phyloP scores from a whole-genome alignment of 768 basidiomycete species.

The Sistotremastrum niveocremeum region DNA sequence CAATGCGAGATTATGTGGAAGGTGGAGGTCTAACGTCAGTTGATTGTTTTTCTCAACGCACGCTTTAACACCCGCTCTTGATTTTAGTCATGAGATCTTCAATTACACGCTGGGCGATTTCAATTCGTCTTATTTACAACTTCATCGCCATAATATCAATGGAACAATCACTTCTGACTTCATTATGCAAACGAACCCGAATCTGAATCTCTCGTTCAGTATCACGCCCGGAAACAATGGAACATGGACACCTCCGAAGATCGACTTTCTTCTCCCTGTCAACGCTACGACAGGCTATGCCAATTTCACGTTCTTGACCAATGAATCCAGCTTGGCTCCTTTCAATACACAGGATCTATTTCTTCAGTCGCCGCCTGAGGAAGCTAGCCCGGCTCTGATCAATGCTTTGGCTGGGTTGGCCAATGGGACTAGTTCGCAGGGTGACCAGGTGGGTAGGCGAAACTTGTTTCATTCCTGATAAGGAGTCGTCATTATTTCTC shows the following conservation, averaged over 20 bases:
- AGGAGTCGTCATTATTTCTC: neutral
- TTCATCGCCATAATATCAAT: conserved; percentile 30
- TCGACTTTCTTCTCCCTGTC: conserved; percentile 21
- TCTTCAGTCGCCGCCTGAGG: conserved; percentile 12
- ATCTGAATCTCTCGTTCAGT: conserved; percentile 20
- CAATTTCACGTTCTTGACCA: conserved; percentile 23
- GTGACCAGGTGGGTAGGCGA: conserved; percentile 8
- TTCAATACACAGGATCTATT: conserved; percentile 21
- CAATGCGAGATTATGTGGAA: conserved; percentile 31
- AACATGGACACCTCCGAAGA: conserved; percentile 20
- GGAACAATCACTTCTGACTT: conserved; percentile 19
- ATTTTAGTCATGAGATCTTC: conserved; percentile 23
- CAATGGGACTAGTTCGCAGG: conserved; percentile 13
- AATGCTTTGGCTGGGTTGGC: conserved; percentile 17
- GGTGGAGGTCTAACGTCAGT: conserved; percentile 20
- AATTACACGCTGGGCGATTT: conserved; percentile 27
- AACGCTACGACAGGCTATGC: conserved; percentile 10
- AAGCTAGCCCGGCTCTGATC: conserved; percentile 14
- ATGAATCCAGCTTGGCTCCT: conserved; percentile 24
- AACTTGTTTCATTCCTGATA: neutral
- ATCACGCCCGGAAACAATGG: conserved; percentile 21
- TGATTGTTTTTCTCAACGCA: neutral
- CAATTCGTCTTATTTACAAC: conserved; percentile 21
- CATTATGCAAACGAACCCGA: conserved; percentile 16
- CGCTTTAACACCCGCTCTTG: neutral